Conservation (phyloP, 2,329 filamentous ascomycete genomes). For the Fusarium mangiferae region DNA sequence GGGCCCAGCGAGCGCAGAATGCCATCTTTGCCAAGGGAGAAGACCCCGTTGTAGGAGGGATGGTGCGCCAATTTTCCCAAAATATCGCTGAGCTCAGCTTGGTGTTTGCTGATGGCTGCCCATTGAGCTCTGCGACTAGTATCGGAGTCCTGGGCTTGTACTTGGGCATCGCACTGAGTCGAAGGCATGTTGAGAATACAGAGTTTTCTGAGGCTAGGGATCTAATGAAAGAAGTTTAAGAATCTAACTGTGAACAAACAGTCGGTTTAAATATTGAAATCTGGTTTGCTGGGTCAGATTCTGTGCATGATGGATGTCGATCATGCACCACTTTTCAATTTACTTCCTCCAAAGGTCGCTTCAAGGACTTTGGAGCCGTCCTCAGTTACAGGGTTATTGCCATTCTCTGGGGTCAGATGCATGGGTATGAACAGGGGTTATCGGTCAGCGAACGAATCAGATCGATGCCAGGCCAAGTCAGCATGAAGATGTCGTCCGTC, state of each 20-base stretch:
- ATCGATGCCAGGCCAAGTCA: not conserved
- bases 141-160: not conserved
- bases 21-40: not conserved
- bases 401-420: not conserved
- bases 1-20: not conserved
- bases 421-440: not conserved
- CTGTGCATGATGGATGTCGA: too few species aligned
- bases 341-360: too few species aligned
- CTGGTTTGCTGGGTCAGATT: not conserved
- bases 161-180: not conserved
- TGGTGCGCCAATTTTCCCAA: not conserved
- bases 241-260: too few species aligned
- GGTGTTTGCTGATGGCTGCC: not conserved
- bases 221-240: too few species aligned
- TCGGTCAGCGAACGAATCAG: not conserved
- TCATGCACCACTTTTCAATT: too few species aligned
- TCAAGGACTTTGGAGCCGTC: not conserved
- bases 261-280: too few species aligned
- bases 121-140: not conserved
- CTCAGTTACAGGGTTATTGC: not conserved
- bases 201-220: not conserved
- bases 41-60: not conserved
- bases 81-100: not conserved
- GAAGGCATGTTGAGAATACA: not conserved
- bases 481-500: not conserved